These are phyloP conservation scores for Glomus cerebriforme DNA, from an alignment of 192 early-diverging fungal genomes.

Conservation along the genomic window DNA sequence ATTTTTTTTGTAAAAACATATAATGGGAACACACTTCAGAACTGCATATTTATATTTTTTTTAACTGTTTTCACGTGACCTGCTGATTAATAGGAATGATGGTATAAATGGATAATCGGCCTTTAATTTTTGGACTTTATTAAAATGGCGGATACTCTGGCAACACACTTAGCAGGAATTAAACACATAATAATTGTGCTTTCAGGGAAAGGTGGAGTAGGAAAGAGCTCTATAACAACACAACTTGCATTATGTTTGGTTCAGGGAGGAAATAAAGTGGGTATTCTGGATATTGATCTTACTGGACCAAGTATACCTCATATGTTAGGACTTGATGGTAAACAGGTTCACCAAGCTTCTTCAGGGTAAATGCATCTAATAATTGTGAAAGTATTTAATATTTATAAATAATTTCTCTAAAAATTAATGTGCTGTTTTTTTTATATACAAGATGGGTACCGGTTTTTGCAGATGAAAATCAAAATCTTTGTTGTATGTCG, in stretches of 20 bases:
- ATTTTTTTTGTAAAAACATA: background rate
- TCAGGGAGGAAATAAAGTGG: constrained; percentile 70
- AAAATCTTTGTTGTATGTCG: constrained; percentile 88
- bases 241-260: constrained; percentile 76
- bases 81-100: background rate
- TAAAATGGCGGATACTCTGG: background rate
- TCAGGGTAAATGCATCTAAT: constrained; percentile 63
- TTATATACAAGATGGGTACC: constrained; percentile 67
- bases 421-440: background rate
- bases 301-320: constrained; percentile 95
- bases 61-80: background rate
- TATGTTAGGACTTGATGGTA: constrained; percentile 91
- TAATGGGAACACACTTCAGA: background rate
- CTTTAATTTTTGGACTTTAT: background rate
- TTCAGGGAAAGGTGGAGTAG: constrained; percentile 97
- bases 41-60: background rate
- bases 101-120: background rate
- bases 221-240: constrained; percentile 91
- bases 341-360: constrained; percentile 87
- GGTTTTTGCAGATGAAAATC: constrained; percentile 67
- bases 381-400: background rate
- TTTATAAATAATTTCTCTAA: background rate
- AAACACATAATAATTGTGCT: constrained; percentile 91
- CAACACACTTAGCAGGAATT: constrained; percentile 26
- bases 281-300: constrained; percentile 96